phyloP scores from a whole-genome alignment of 169 alveolate species.

The Cryptosporidium sp. region DNA sequence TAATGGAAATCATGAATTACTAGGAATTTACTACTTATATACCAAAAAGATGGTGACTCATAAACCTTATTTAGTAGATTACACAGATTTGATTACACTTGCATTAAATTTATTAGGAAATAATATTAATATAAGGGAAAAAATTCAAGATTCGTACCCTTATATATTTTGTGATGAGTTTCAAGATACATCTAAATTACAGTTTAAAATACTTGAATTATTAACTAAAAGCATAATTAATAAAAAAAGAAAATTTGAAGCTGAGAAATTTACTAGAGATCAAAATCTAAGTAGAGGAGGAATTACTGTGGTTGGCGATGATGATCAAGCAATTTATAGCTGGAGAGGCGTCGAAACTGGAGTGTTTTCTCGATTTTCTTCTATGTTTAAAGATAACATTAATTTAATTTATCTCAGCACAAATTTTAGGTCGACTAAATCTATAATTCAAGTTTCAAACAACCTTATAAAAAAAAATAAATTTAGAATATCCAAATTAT shows the following conservation, averaged over 20 bases:
- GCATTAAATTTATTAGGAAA: conserved; percentile 77
- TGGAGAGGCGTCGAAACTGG: conserved; percentile 84
- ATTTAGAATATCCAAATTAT: conserved; percentile 76
- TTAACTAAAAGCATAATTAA: conserved; percentile 1
- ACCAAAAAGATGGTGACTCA: conserved; percentile 57
- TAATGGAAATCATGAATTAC: conserved; percentile 44
- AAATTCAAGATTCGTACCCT: conserved; percentile 77
- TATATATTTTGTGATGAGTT: conserved; percentile 85
- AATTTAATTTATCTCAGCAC: conserved; percentile 59
- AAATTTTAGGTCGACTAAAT: conserved; percentile 82
- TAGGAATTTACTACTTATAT: conserved; percentile 45
- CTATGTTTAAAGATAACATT: conserved; percentile 58
- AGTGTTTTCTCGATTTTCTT: conserved; percentile 76
- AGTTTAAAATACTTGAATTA: conserved; percentile 78
- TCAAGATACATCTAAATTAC: conserved; percentile 84
- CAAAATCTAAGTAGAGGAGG: conserved; percentile 62
- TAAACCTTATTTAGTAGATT: conserved; percentile 81
- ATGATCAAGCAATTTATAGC: conserved; percentile 85
- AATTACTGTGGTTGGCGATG: conserved; percentile 86
- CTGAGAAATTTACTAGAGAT: background rate
- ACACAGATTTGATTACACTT: conserved; percentile 76
- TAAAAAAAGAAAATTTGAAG: background rate
- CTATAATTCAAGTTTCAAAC: conserved; percentile 77
- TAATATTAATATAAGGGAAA: conserved; percentile 45
- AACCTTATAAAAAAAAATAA: conserved; percentile 75